Evolutionary conservation across 2,329 filamentous ascomycete species (phyloP).

Genomic region (Fusarium fracticaudum): DNA sequence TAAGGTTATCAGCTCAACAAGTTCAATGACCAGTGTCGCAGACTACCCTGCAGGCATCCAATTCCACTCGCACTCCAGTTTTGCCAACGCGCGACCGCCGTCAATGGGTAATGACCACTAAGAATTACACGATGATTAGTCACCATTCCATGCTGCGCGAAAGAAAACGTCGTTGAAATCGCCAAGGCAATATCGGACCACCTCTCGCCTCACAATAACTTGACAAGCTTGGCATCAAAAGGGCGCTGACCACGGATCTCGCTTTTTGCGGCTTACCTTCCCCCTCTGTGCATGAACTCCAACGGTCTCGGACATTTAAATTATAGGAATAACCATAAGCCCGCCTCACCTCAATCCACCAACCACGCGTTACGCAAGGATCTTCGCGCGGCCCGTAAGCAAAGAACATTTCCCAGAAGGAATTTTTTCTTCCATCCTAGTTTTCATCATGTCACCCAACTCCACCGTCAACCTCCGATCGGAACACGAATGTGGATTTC

Average conservation of each 20-base stretch:
- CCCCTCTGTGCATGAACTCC: neutral
- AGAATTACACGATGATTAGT: neutral
- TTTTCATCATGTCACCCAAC: conserved; percentile 27
- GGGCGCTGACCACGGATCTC: neutral
- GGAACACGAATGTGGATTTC: conserved; percentile 18
- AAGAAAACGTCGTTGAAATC: neutral
- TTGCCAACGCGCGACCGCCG: fast-evolving
- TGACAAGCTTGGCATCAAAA: neutral
- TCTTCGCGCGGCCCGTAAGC: neutral
- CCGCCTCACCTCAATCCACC: neutral
- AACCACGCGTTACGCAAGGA: neutral
- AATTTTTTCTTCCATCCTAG: neutral
- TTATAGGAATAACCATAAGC: neutral
- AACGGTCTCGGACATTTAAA: neutral
- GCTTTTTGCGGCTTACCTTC: neutral
- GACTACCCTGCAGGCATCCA: neutral
- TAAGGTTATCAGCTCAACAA: neutral
- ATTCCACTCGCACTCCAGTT: neutral
- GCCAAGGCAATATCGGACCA: neutral
- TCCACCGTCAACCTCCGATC: conserved; percentile 19
- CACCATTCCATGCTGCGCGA: neutral
- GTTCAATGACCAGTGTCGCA: too few relatives aligned
- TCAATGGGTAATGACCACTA: too few relatives aligned
- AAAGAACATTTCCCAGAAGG: conserved; percentile 16
- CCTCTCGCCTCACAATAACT: neutral